Evolutionary conservation across 495 filamentous ascomycete genomes (phyloP).

Genomic region (Penicillium macrosclerotiorum): DNA sequence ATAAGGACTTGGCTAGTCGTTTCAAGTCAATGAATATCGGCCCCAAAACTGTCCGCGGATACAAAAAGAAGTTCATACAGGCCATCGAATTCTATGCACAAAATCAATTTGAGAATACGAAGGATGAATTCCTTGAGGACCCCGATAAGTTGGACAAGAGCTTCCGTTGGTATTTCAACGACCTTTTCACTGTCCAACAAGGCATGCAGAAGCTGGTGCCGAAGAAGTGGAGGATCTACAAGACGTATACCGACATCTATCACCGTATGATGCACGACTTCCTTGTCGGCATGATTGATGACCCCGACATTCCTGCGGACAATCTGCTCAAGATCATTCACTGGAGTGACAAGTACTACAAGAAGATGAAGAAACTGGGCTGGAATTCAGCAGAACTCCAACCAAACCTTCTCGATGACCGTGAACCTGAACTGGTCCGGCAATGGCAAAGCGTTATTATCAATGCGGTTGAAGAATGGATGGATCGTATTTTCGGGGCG

Average conservation of each 20-base stretch:
- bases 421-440: conserved; percentile 82
- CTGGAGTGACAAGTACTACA: conserved; percentile 94
- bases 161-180: conserved; percentile 95
- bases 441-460: conserved; percentile 95
- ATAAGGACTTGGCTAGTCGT: conserved; percentile 85
- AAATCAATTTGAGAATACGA: conserved; percentile 69
- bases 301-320: conserved; percentile 70
- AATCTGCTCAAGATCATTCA: conserved; percentile 88
- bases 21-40: conserved; percentile 95
- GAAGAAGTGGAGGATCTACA: conserved; percentile 96
- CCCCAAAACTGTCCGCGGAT: conserved; percentile 86
- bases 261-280: conserved; percentile 94
- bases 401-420: conserved; percentile 82
- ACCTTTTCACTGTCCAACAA: conserved; percentile 84
- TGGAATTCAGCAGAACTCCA: conserved; percentile 67
- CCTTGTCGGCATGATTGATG: conserved; percentile 75
- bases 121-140: conserved; percentile 75
- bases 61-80: conserved; percentile 91
- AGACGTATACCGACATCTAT: conserved; percentile 85
- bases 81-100: conserved; percentile 72
- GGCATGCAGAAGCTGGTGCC: conserved; percentile 89
- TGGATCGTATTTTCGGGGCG: conserved; percentile 79
- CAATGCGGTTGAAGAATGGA: conserved; percentile 95
- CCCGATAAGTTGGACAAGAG: conserved; percentile 80
- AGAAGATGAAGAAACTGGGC: conserved; percentile 90